A percentile compares a stretch with the other conserved stretches of the same genome.
Conservation (phyloP, 352 stramenopile species). For the Phytophthora vignae region DNA sequence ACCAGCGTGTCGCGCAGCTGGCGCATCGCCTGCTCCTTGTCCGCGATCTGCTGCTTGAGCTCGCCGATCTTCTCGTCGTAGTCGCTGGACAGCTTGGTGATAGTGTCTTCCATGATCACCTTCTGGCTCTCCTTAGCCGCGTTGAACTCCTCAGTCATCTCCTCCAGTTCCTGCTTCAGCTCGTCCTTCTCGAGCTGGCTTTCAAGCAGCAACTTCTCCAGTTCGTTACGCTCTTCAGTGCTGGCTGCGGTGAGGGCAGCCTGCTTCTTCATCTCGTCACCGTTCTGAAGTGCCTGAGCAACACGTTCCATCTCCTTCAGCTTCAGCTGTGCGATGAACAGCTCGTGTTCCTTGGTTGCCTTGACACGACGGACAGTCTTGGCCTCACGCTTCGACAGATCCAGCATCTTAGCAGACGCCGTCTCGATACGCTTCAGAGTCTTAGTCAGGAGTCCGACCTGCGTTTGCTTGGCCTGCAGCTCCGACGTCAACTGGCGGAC, state of each 20-base stretch:
- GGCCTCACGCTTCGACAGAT: conserved; percentile 59
- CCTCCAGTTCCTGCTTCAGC: conserved; percentile 59
- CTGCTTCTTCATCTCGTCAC: conserved; percentile 46
- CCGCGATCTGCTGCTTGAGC: conserved; percentile 48
- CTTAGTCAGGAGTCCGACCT: conserved; percentile 64
- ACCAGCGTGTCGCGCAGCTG: conserved; percentile 53
- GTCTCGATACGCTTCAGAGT: conserved; percentile 67
- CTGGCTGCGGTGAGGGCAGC: conserved; percentile 38
- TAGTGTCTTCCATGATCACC: conserved; percentile 45
- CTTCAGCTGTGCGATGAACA: conserved; percentile 66
- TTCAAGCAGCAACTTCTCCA: conserved; percentile 61
- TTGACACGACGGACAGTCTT: conserved; percentile 59
- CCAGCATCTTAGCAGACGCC: conserved; percentile 49
- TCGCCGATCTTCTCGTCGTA: conserved; percentile 58
- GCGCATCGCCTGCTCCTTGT: conserved; percentile 59
- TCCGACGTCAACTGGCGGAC: conserved; percentile 62
- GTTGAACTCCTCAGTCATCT: conserved; percentile 50
- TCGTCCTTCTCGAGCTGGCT: conserved; percentile 64
- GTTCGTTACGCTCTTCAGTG: conserved; percentile 47
- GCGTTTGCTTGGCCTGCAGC: conserved; percentile 65
- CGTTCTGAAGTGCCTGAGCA: conserved; percentile 34
- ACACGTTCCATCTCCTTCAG: conserved; percentile 71
- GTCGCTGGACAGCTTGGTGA: conserved; percentile 54
- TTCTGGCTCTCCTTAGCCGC: conserved; percentile 49
- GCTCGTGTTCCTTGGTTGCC: conserved; percentile 71